Percentiles rank a stretch among this genome's conserved stretches.
Conservation (phyloP, 805 yeast species). For the Wickerhamomyces kurtzmanii region DNA sequence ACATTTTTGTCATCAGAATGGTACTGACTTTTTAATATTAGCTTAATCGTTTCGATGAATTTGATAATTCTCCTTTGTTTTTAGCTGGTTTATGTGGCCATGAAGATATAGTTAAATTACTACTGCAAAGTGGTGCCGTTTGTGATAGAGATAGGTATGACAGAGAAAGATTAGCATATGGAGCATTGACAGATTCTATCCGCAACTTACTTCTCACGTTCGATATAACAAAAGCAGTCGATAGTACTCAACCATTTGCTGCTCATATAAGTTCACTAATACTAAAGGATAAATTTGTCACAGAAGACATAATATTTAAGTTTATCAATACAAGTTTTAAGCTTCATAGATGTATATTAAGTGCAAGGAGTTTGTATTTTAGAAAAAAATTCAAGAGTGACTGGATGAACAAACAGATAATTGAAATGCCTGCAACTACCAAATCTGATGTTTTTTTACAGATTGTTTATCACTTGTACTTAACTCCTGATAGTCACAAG, state of each 20-base stretch:
- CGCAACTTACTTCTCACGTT: constrained; percentile 45
- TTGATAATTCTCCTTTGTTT: constrained; percentile 69
- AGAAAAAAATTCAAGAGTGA: constrained; percentile 10
- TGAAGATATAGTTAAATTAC: constrained; percentile 45
- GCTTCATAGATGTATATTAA: constrained; percentile 32
- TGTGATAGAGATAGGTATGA: constrained; percentile 78
- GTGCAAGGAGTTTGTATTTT: constrained; percentile 25
- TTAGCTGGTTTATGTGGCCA: constrained; percentile 74
- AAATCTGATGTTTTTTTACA: constrained; percentile 14
- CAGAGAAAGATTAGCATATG: constrained; percentile 72
- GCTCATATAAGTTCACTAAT: constrained; percentile 49
- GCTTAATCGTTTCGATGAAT: constrained; percentile 43
- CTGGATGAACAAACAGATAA: constrained; percentile 14
- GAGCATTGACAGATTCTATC: constrained; percentile 63
- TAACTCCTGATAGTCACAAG: constrained; percentile 29
- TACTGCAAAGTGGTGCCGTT: constrained; percentile 59
- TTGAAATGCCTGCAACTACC: constrained; percentile 10
- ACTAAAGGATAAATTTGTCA: constrained; percentile 9
- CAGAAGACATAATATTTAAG: constrained; percentile 16
- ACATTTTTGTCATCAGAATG: neutral
- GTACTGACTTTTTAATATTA: too few species aligned
- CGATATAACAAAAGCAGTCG: constrained; percentile 63
- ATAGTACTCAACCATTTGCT: constrained; percentile 62
- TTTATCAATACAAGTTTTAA: constrained; percentile 11
- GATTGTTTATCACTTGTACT: constrained; percentile 23